Percentiles rank a stretch among this genome's conserved stretches.
phyloP scores from a whole-genome alignment of 352 stramenopile species.

The Phytophthora pistaciae region DNA sequence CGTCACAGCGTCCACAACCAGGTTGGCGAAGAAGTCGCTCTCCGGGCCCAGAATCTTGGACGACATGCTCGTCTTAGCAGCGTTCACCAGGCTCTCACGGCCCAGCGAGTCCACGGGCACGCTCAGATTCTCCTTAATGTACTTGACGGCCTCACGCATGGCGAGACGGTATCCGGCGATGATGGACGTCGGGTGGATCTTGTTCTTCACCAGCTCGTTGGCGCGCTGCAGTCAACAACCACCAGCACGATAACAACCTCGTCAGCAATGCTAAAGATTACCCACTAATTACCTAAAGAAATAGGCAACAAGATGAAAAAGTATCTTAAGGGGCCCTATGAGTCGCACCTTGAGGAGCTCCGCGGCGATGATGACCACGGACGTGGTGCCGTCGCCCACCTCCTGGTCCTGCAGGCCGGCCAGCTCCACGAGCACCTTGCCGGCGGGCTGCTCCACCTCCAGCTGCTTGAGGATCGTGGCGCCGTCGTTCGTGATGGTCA shows the following conservation, averaged over 20 bases:
- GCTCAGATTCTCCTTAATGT: conserved; percentile 99
- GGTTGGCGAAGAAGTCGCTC: conserved; percentile 97
- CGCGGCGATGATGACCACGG: conserved; percentile 98
- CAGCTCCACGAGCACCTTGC: conserved; percentile 98
- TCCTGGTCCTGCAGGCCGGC: conserved; percentile 99
- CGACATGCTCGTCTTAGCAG: conserved; percentile 98
- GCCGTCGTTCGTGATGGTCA: conserved; percentile 99
- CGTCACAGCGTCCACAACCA: conserved; percentile 98
- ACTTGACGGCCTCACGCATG: conserved; percentile 98
- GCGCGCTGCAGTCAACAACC: conserved; percentile 72
- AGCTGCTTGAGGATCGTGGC: conserved; percentile 99
- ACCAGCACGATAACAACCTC: not conserved
- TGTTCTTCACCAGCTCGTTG: conserved; percentile 98
- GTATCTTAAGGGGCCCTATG: conserved; percentile 12
- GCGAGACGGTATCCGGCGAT: conserved; percentile 99
- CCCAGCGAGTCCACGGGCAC: conserved; percentile 95
- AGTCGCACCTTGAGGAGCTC: conserved; percentile 94
- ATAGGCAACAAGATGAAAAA: conserved; percentile 7
- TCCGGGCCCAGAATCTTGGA: conserved; percentile 99
- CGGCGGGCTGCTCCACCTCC: conserved; percentile 99
- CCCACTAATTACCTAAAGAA: not conserved
- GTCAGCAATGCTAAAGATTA: not conserved
- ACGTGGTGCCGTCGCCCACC: conserved; percentile 99
- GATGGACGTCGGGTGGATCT: conserved; percentile 99
- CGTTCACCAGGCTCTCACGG: conserved; percentile 96